Evolutionary conservation across 108 stramenopile species (phyloP), one percentile per base, ranked within the genome.

Genomic region (Nannochloropsis gaditana): DNA sequence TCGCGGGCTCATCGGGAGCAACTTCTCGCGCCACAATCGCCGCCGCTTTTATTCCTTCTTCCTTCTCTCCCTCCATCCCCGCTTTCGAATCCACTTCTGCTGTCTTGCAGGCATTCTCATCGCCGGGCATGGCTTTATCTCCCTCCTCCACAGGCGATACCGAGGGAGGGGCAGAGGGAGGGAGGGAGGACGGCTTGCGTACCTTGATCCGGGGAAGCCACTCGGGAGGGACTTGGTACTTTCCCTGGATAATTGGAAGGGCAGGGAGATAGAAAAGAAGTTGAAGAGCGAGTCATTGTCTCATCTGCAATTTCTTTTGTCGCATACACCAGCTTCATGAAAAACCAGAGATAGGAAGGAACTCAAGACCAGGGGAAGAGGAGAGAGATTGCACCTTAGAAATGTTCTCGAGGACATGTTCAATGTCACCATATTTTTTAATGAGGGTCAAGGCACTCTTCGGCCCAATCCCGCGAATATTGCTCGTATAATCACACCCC

Each of bases 401-500:
- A 9, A 97, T 83, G 45, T 88, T 81, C 81, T 92, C 87, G 86
- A 99, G 82, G 80, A 97, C 94, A 8, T 88, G 90, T 86, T 98
- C 99, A 86, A 99, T 96, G 79, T 82, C 87, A 44, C 87, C 83
- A 45, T 89, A 85, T 87, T 89, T 85, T 5, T n/a, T 80, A 81
- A 99, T 95, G 44, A 97, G 90, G 84, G 95, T 96, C 47, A 98
- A 89, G 9, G 98, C 98, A 44, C 96, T 98, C 88, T 98, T 98
- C 19, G 99, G 99, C 42, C 99, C 99, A 42, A 99, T 94, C 79
- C 97, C 97, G 21, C 92, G 91, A 89, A 99, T 99, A 79, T 93
- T 94, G 81, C 94, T 94, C 82, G 95, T 95, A 90, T 99, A 99
- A 93, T 99, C 99, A 87, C 99, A 99, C 79, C 99, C 98, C 79